A percentile compares a stretch with the other conserved stretches of the same genome.
These are phyloP conservation scores for Flaveria brownii DNA, from an alignment of 129 eudicot genomes.

Conservation along the genomic window DNA sequence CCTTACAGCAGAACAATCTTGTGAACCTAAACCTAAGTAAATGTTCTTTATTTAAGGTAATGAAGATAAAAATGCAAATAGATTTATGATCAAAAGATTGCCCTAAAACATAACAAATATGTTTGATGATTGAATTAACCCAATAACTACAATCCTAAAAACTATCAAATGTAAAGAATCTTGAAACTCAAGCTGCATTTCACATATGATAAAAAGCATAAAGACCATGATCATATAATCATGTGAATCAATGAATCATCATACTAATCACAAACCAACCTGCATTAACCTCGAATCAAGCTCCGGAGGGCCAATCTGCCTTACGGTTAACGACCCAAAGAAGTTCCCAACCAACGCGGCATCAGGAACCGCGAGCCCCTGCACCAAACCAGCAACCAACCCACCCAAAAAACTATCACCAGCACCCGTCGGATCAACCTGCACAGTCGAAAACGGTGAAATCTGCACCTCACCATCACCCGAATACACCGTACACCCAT, in stretches of 20 bases:
- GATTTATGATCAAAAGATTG: too few relatives aligned
- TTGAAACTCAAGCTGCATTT: neutral
- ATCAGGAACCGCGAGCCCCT: constrained; percentile 71
- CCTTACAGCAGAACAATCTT: too few relatives aligned
- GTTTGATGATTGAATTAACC: too few relatives aligned
- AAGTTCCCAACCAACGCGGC: constrained; percentile 92
- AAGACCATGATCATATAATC: too few relatives aligned
- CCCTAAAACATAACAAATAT: too few relatives aligned
- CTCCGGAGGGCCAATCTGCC: constrained; percentile 74
- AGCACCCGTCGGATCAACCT: constrained; percentile 95
- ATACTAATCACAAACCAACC: constrained; percentile 43
- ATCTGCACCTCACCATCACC: constrained; percentile 57
- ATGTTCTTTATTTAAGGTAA: too few relatives aligned
- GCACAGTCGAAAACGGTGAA: constrained; percentile 61
- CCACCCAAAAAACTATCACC: constrained; percentile 96
- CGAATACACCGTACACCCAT: constrained; percentile 77
- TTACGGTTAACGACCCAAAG: constrained; percentile 79
- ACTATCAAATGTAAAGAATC: neutral
- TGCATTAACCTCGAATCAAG: constrained; percentile 64
- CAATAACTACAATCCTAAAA: too few relatives aligned
- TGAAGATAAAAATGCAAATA: too few relatives aligned
- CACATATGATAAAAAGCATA: neutral
- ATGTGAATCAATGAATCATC: neutral
- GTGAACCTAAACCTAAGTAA: too few relatives aligned
- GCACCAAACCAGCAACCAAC: constrained; percentile 69